Evolutionary conservation across 805 yeast species (phyloP).

Genomic region (Wickerhamomyces subpelliculosus): DNA sequence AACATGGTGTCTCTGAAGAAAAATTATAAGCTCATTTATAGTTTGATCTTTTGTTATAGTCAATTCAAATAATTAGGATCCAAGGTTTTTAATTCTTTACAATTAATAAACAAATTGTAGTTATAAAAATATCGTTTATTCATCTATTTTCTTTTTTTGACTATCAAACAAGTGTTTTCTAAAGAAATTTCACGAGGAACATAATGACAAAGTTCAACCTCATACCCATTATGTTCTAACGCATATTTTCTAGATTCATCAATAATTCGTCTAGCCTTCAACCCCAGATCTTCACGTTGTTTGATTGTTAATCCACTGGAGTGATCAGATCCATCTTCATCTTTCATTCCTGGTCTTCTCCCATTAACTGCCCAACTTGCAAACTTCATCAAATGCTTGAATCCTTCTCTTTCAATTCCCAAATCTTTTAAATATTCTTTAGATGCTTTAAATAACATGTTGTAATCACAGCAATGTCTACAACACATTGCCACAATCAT

Average conservation of each 20-base stretch:
- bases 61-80: slow-evolving; percentile 1
- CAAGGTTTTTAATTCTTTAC: neutral
- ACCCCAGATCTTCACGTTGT: slow-evolving; percentile 56
- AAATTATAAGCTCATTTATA: slow-evolving; percentile 60
- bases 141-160: slow-evolving; percentile 5
- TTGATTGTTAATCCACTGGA: slow-evolving; percentile 35
- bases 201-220: slow-evolving; percentile 51
- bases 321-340: slow-evolving; percentile 35
- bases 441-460: slow-evolving; percentile 35
- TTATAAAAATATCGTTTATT: neutral
- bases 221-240: slow-evolving; percentile 31
- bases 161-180: slow-evolving; percentile 60
- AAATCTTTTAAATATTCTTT: slow-evolving; percentile 13
- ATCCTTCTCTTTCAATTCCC: slow-evolving; percentile 28
- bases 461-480: slow-evolving; percentile 73
- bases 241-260: slow-evolving; percentile 66
- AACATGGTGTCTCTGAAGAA: slow-evolving; percentile 88
- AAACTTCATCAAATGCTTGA: slow-evolving; percentile 48
- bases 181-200: slow-evolving; percentile 50
- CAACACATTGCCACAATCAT: slow-evolving; percentile 89
- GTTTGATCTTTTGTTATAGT: neutral
- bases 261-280: slow-evolving; percentile 60
- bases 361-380: slow-evolving; percentile 92
- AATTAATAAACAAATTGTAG: slow-evolving; percentile 1
- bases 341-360: slow-evolving; percentile 31